Evolutionary conservation across 2,329 filamentous ascomycete species (phyloP), one percentile per base, ranked within the genome.

Genomic region (Pseudogymnoascus sp.): DNA sequence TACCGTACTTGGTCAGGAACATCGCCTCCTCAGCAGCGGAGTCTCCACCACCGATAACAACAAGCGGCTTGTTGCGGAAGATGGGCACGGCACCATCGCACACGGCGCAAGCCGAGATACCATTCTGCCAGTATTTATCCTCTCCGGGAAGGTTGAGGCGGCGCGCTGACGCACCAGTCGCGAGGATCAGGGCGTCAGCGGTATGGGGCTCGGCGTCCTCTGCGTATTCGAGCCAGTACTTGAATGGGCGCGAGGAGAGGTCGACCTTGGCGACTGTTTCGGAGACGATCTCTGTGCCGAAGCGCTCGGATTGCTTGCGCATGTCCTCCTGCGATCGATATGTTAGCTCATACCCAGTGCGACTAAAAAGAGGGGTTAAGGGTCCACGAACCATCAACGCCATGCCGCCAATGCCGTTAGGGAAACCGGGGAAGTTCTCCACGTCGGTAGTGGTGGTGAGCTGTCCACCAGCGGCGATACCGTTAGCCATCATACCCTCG

Each of bases 381-480:
- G 10, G 15, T 35, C 36, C 13, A 59, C 58, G 58, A 27, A 59
- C 58, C 94, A 99, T 99, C 68, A 99, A 80, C 72, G 91, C 88
- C 62, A 83, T 78, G 68, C 94, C 94, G 77, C 91, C 89, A 74
- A 99, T 92, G 66, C 88, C 89, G 70, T 90, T 84, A 71, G 90
- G 89, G 79, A 97, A 99, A 58, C 94, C 94, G 27, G 94, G 94
- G 78, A 88, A 99, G 83, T 99, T 99, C 81, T 99, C 94, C 64
- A 99, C 87, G 69, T 99, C 95, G 71, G 96, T 97, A 61, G 94
- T 99, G 27, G 95, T 99, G 61, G 95, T 99, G 69, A 99, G 83
- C 82, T 99, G 94, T 63, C 94, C 94, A 69, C 94, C 94, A 48
- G 94, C 91, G 5, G 94, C 94, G 71, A 95, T 96, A 72, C 93